These are phyloP conservation scores for Cymbopogon flexuosus DNA, from an alignment of 202 grass and related monocot species.

Conservation along the genomic window DNA sequence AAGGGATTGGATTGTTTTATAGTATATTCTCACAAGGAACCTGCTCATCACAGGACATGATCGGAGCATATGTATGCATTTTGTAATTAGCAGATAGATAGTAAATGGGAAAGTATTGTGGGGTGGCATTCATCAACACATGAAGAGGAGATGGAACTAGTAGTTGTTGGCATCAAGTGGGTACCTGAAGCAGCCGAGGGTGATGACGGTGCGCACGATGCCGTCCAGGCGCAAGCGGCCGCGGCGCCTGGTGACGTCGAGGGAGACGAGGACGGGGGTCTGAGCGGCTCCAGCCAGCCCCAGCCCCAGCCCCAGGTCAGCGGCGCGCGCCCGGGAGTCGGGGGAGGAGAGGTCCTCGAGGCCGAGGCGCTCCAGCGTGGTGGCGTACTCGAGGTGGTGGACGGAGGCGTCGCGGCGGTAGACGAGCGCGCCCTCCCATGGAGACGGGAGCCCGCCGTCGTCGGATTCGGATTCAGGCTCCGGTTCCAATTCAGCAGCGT, in stretches of 20 bases:
- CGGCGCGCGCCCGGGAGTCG: conserved; percentile 44
- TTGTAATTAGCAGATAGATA: not conserved
- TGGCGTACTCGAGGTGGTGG: conserved; percentile 60
- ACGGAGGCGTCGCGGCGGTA: conserved; percentile 69
- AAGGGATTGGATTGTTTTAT: not conserved
- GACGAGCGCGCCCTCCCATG: conserved; percentile 71
- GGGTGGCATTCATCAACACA: not conserved
- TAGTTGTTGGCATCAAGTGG: too few relatives aligned
- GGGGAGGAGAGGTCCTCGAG: conserved; percentile 51
- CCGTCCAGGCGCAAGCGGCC: conserved; percentile 67
- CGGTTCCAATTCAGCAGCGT: not conserved
- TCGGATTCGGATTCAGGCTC: not conserved
- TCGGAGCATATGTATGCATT: too few relatives aligned
- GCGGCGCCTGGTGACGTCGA: conserved; percentile 64
- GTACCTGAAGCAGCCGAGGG: conserved; percentile 60
- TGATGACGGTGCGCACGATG: conserved; percentile 79
- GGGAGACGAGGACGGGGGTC: conserved; percentile 65
- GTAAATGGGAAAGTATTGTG: not conserved
- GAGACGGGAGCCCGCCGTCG: conserved; percentile 10
- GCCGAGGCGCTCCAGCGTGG: conserved; percentile 66
- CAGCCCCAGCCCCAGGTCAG: conserved; percentile 44
- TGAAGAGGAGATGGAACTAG: too few relatives aligned
- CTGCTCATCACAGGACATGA: not conserved
- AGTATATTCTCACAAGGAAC: not conserved
- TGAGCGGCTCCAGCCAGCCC: not conserved